Evolutionary conservation across 768 basidiomycete genomes (phyloP).

Genomic region (Nidularia sp.): DNA sequence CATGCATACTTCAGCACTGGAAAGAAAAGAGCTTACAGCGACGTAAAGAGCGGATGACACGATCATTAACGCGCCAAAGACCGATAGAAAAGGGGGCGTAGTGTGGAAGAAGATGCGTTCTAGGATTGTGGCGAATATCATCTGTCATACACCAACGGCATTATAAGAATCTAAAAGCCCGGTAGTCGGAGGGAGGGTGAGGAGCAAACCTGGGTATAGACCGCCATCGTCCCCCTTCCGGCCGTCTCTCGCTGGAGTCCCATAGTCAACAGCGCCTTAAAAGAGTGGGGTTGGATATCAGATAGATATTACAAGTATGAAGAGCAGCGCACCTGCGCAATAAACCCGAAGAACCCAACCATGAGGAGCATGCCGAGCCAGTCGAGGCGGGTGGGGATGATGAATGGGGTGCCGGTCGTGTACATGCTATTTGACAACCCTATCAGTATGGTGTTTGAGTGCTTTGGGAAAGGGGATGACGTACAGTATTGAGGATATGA

Average conservation of each 20-base stretch:
- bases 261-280: constrained; percentile 7
- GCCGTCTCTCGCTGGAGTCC: constrained; percentile 18
- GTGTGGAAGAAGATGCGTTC: constrained; percentile 65
- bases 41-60: constrained; percentile 59
- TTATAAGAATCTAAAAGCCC: too few relatives aligned
- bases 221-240: neutral
- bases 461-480: too few relatives aligned
- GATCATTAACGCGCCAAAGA: constrained; percentile 64
- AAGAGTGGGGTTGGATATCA: neutral
- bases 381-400: constrained; percentile 40
- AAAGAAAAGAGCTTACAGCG: too few relatives aligned
- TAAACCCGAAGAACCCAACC: constrained; percentile 51
- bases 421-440: constrained; percentile 41
- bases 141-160: too few relatives aligned
- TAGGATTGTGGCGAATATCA: constrained; percentile 62
- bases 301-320: neutral
- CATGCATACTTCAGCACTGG: too few relatives aligned
- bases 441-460: too few relatives aligned
- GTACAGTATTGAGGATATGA: constrained; percentile 29
- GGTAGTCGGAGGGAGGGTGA: too few relatives aligned
- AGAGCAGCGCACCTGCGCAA: constrained; percentile 36
- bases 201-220: constrained; percentile 10
- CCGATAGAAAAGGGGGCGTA: constrained; percentile 52
- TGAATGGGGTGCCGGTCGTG: constrained; percentile 28
- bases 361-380: constrained; percentile 44